Evolutionary conservation across 768 basidiomycete species (phyloP), one percentile per base, ranked within the genome.

Genomic region (Phanerochaete sordida): DNA sequence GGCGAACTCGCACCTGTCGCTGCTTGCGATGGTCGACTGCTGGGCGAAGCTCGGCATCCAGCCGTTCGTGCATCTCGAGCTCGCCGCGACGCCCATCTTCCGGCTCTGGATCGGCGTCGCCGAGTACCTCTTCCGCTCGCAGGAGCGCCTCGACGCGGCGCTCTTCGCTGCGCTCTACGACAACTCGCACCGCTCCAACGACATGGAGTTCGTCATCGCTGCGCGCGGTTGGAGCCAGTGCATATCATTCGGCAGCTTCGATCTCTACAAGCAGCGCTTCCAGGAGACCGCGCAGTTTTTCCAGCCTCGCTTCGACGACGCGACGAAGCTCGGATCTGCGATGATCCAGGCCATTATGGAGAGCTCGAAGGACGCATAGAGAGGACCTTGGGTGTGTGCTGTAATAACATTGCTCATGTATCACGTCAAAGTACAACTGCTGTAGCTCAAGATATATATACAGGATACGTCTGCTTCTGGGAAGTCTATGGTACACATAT

Each of bases 11-110:
- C 96, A 99, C 71, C 84, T 98, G 57, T 88, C 93, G 9, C 81
- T 99, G 8, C 84, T 98, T 50, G 95, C 95, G 16, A 98, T 99
- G 95, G 97, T 98, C 21, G 97, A 99, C 74, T 95, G 92, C 67
- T 99, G 97, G 97, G 89, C 92, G 8, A 82, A 84, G 53, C 84
- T 98, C 54, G 76, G 79, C 0, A 95, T 97, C 69, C 84, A 91
- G 56, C 97, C 97, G 0, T 96, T 91, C 70, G 86, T 84, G 33
- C 95, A 98, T 75, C 85, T 98, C 62, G 83, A 88, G 8, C 85
- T 98, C 47, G 96, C 96, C 0, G 96, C 95, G 8, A 99, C 95
- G 1, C 97, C 97, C 0, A 83, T 98, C 35, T 99, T 99, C 76
- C 84, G 95, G 55, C 81, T 99, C 62, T 98, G 96, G 87, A 88